phyloP scores from a whole-genome alignment of 768 basidiomycete species.

The Gloeostereum incarnatum region DNA sequence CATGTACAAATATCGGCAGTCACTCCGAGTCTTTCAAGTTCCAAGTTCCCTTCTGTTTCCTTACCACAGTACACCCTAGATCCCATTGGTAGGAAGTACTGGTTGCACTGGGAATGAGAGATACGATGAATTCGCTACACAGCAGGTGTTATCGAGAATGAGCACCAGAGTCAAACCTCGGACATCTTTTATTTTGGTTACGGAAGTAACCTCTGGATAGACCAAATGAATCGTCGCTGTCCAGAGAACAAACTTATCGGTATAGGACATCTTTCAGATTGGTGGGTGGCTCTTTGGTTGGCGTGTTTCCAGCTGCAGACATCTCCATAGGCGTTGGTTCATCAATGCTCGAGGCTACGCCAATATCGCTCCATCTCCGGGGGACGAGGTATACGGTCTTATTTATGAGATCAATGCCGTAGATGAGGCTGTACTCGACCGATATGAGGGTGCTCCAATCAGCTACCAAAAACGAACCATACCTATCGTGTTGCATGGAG shows the following conservation, averaged over 20 bases:
- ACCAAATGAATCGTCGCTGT: constrained; percentile 39
- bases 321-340: constrained; percentile 34
- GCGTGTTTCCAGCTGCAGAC: not conserved
- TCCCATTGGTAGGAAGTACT: too few species aligned
- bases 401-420: constrained; percentile 28
- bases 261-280: constrained; percentile 15
- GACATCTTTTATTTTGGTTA: constrained; percentile 34
- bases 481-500: constrained; percentile 15
- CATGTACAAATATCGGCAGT: not conserved
- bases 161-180: too few species aligned
- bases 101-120: too few species aligned
- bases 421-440: constrained; percentile 33
- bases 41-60: too few species aligned
- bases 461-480: constrained; percentile 26
- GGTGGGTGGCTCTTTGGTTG: not conserved
- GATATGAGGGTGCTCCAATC: constrained; percentile 28
- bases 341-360: constrained; percentile 35
- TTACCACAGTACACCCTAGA: too few species aligned
- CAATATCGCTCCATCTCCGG: constrained; percentile 29
- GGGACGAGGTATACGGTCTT: constrained; percentile 32
- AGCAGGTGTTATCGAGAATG: too few species aligned
- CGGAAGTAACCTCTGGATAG: constrained; percentile 40
- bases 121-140: too few species aligned
- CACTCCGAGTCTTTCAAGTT: constrained; percentile 4
- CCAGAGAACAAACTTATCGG: constrained; percentile 32